These are phyloP conservation scores for Aspergillaceae sp. DNA, from an alignment of 2,329 filamentous ascomycete species.

Conservation along the genomic window DNA sequence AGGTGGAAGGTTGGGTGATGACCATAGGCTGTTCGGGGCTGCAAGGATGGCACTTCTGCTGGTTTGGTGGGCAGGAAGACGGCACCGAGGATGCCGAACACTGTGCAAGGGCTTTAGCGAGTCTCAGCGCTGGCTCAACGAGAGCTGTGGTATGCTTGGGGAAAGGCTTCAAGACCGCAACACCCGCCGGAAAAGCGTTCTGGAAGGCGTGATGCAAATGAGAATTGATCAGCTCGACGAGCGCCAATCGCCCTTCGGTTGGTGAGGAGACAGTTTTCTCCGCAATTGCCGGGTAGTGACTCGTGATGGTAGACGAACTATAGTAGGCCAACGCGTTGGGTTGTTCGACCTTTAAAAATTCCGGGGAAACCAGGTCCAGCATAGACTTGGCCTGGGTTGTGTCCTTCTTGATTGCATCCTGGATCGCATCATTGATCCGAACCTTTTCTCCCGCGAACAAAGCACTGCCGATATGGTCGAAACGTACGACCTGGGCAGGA, in stretches of 20 bases:
- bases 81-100: constrained; percentile 68
- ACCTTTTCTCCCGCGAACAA: constrained; percentile 63
- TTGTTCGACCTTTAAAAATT: constrained; percentile 58
- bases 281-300: constrained; percentile 59
- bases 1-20: constrained; percentile 57
- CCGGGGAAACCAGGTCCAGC: constrained; percentile 51
- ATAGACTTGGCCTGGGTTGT: constrained; percentile 54
- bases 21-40: constrained; percentile 55
- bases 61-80: constrained; percentile 75
- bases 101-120: constrained; percentile 65
- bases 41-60: constrained; percentile 65
- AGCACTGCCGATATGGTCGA: constrained; percentile 61
- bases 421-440: constrained; percentile 56
- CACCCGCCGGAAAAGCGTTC: constrained; percentile 64
- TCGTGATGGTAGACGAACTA: constrained; percentile 51
- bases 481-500: constrained; percentile 59
- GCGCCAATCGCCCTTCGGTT: constrained; percentile 53
- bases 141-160: constrained; percentile 66
- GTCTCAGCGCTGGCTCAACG: constrained; percentile 58
- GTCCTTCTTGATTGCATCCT: constrained; percentile 49
- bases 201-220: constrained; percentile 85
- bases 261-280: constrained; percentile 52
- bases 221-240: constrained; percentile 69
- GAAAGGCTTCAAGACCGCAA: constrained; percentile 72
- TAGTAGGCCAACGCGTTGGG: constrained; percentile 71